These are phyloP conservation scores for Pogostemon cablin DNA, from an alignment of 257 asterid genomes.

Conservation along the genomic window DNA sequence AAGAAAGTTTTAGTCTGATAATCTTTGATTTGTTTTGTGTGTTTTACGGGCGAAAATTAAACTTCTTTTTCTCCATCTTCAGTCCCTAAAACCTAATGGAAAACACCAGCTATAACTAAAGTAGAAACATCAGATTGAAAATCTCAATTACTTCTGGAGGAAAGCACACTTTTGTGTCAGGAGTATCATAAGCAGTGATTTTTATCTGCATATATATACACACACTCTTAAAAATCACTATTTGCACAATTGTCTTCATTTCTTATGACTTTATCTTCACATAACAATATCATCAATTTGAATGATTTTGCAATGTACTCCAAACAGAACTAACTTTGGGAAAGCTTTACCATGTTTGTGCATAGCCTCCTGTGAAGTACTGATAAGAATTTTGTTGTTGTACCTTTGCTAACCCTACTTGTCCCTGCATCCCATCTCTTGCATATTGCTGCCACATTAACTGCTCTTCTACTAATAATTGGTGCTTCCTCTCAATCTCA, in stretches of 20 bases:
- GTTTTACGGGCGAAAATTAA: not conserved
- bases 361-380: slow-evolving; percentile 24
- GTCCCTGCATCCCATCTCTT: slow-evolving; percentile 77
- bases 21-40: not conserved
- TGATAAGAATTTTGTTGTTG: slow-evolving; percentile 42
- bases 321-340: not conserved
- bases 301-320: not conserved
- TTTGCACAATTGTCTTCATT: slow-evolving; percentile 4
- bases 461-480: slow-evolving; percentile 64
- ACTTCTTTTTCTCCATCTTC: not conserved
- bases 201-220: slow-evolving; percentile 13
- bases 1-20: slow-evolving; percentile 5
- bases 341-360: slow-evolving; percentile 28
- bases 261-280: not conserved
- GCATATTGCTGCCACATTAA: slow-evolving; percentile 74
- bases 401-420: slow-evolving; percentile 47
- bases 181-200: slow-evolving; percentile 21
- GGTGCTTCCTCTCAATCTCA: slow-evolving; percentile 75
- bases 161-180: slow-evolving; percentile 12
- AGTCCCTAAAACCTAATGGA: not conserved
- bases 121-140: slow-evolving; percentile 18
- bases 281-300: not conserved
- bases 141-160: slow-evolving; percentile 21
- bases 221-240: slow-evolving; percentile 27
- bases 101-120: slow-evolving; percentile 4